Evolutionary conservation across 129 eudicot species (phyloP).

Genomic region (Saussurea involucrata): DNA sequence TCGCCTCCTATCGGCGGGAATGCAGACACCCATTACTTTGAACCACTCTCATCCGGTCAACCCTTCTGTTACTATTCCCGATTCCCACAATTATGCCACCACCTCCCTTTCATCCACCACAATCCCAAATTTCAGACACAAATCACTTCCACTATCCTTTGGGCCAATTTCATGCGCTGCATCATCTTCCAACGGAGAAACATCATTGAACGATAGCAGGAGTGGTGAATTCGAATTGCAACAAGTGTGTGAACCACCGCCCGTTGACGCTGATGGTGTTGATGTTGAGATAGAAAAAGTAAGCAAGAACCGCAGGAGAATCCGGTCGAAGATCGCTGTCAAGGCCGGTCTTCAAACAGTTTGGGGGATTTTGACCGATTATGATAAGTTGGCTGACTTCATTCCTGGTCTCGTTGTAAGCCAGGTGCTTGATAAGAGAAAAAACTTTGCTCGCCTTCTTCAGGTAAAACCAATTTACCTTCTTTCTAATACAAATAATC

Average conservation of each 20-base stretch:
- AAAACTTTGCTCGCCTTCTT: conserved; percentile 66
- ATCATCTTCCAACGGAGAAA: conserved; percentile 14
- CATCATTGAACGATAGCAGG: conserved; percentile 3
- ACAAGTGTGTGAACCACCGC: not conserved
- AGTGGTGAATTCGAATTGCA: not conserved
- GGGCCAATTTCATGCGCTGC: conserved; percentile 13
- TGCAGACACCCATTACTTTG: conserved; percentile 18
- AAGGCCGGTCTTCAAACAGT: conserved; percentile 47
- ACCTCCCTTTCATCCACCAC: not conserved
- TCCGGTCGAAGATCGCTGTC: conserved; percentile 48
- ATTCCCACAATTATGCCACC: conserved; percentile 7
- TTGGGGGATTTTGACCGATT: conserved; percentile 73
- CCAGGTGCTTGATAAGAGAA: conserved; percentile 56
- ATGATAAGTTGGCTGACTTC: conserved; percentile 63
- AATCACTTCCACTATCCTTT: not conserved
- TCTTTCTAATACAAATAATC: not conserved
- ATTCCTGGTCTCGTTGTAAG: conserved; percentile 74
- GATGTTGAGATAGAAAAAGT: conserved; percentile 53
- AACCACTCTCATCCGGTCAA: conserved; percentile 5
- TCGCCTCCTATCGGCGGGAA: conserved; percentile 2
- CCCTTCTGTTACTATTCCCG: not conserved
- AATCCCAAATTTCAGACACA: not conserved
- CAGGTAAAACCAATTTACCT: conserved; percentile 34
- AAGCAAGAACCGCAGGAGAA: conserved; percentile 56
- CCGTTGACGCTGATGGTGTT: conserved; percentile 13